Percentiles rank a stretch among this genome's conserved stretches.
Evolutionary conservation across 1,284 basidiomycete species (phyloP).

Genomic region (Cutaneotrichosporon sp.): DNA sequence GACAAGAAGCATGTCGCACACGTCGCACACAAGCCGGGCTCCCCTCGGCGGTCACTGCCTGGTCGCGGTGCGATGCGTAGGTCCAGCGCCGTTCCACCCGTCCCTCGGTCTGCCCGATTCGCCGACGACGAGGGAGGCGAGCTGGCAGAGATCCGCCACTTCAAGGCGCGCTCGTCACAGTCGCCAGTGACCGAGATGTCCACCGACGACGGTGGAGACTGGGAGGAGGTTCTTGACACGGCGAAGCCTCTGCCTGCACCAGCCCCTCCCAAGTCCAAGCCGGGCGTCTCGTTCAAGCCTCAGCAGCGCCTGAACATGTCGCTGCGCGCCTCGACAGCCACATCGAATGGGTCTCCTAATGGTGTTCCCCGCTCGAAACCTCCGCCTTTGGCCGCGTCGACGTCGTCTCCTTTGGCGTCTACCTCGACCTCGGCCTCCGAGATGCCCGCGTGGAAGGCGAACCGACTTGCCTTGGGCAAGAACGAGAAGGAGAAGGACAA

Average conservation of each 20-base stretch:
- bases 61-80: neutral
- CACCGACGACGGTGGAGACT: constrained; percentile 16
- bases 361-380: neutral
- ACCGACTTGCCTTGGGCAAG: constrained; percentile 30
- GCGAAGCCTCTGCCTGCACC: constrained; percentile 5
- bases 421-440: neutral
- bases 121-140: constrained; percentile 16
- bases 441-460: constrained; percentile 32
- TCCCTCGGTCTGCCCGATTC: constrained; percentile 9
- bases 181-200: constrained; percentile 6
- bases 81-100: neutral
- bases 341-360: neutral
- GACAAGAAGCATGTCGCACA: constrained; percentile 19
- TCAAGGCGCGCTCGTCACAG: constrained; percentile 10
- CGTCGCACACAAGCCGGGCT: constrained; percentile 9
- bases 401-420: neutral
- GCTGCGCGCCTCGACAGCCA: neutral
- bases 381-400: neutral
- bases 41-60: constrained; percentile 12
- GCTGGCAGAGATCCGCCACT: constrained; percentile 15
- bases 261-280: neutral
- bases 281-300: neutral
- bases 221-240: constrained; percentile 20
- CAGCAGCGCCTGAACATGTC: neutral
- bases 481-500: neutral